Conservation (phyloP, 805 yeast genomes). For the Saccharomyces eubayanus region DNA sequence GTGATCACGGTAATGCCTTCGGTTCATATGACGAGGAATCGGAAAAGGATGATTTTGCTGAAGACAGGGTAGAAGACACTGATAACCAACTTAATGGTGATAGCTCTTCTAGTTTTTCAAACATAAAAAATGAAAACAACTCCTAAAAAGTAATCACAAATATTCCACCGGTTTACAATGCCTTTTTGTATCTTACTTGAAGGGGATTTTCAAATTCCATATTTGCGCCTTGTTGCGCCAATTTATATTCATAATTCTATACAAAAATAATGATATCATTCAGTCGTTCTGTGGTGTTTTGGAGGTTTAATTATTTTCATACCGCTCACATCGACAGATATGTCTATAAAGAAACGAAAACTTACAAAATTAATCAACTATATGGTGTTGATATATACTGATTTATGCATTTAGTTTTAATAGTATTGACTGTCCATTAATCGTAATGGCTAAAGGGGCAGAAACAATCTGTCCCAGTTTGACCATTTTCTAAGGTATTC, state of each 20-base stretch:
- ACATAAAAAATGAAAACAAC: neutral
- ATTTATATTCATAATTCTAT: neutral
- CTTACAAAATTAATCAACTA: neutral
- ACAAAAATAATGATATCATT: too few species aligned
- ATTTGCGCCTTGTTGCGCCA: neutral
- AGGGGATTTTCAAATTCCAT: neutral
- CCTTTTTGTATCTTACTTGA: neutral
- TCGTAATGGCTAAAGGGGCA: too few species aligned
- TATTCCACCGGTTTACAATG: neutral
- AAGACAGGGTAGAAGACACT: slow-evolving; percentile 12
- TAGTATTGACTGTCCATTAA: too few species aligned
- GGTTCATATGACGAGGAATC: slow-evolving; percentile 45
- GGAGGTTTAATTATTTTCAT: neutral
- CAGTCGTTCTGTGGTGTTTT: neutral
- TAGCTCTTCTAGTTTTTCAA: neutral
- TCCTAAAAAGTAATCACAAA: neutral
- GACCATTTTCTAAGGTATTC: too few species aligned
- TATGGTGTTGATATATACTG: too few species aligned
- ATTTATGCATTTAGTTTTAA: too few species aligned
- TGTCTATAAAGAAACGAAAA: neutral
- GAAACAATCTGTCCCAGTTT: too few species aligned
- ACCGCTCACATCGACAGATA: neutral
- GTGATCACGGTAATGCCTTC: slow-evolving; percentile 48
- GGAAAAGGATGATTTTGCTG: slow-evolving; percentile 21
- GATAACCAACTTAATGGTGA: neutral